A percentile compares a stretch with the other conserved stretches of the same genome.
Evolutionary conservation across 768 basidiomycete genomes (phyloP).

Genomic region (Lentinula sp.): DNA sequence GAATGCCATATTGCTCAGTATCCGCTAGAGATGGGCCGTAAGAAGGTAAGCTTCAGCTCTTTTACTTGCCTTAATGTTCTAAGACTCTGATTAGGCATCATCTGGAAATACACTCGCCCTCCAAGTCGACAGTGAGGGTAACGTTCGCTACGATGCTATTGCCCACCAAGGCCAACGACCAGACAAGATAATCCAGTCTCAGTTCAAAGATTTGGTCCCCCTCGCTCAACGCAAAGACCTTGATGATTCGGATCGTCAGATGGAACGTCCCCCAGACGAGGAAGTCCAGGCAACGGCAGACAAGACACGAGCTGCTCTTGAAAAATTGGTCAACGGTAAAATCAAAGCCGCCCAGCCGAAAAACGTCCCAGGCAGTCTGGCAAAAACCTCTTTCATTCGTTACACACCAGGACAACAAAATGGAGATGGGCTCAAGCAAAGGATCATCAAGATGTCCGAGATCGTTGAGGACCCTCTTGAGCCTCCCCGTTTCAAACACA

Average conservation of each 20-base stretch:
- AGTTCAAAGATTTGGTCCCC: constrained; percentile 97
- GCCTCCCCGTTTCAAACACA: constrained; percentile 96
- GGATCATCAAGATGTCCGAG: constrained; percentile 99
- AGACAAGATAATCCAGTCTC: constrained; percentile 85
- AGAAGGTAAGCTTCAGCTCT: constrained; percentile 58
- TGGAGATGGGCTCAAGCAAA: constrained; percentile 73
- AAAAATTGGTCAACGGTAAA: constrained; percentile 90
- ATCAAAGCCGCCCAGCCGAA: constrained; percentile 99
- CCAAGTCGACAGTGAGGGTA: constrained; percentile 95
- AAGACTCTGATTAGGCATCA: constrained; percentile 51
- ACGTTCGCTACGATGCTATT: constrained; percentile 95
- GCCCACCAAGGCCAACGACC: constrained; percentile 90
- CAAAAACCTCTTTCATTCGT: constrained; percentile 85
- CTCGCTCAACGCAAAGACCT: constrained; percentile 86
- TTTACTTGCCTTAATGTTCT: constrained; percentile 1
- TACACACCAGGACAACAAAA: constrained; percentile 94
- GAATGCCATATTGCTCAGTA: constrained; percentile 98
- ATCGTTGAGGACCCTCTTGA: constrained; percentile 97
- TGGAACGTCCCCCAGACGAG: constrained; percentile 94
- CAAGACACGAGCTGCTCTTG: constrained; percentile 83
- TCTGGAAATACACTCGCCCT: constrained; percentile 94
- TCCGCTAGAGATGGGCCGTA: constrained; percentile 90
- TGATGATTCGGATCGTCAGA: constrained; percentile 57
- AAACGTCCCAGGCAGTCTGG: constrained; percentile 80
- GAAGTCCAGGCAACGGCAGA: constrained; percentile 90